Percentiles rank a stretch among this genome's conserved stretches.
Conservation (phyloP, 306 rosid genomes). For the Datisca glomerata region DNA sequence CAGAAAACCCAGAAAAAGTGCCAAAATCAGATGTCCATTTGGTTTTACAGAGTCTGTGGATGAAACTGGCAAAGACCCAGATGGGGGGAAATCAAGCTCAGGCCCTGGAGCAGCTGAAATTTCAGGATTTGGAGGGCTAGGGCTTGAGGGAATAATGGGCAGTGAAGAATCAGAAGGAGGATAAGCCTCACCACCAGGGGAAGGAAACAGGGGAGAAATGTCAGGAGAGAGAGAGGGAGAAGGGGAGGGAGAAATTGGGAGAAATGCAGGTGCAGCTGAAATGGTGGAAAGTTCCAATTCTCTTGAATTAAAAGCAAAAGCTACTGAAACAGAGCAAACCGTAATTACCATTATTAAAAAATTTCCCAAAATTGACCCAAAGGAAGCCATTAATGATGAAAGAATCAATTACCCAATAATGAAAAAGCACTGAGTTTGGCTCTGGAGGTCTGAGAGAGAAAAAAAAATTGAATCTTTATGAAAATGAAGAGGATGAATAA, state of each 20-base stretch:
- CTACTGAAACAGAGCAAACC: slow-evolving; percentile 11
- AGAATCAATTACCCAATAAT: slow-evolving; percentile 1
- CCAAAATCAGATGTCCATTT: slow-evolving; percentile 6
- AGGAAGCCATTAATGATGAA: slow-evolving; percentile 31
- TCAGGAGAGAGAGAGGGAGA: slow-evolving; percentile 34
- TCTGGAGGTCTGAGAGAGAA: background rate
- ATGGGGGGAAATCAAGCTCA: slow-evolving; percentile 22
- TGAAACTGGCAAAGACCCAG: slow-evolving; percentile 23
- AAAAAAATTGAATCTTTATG: background rate
- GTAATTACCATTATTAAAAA: slow-evolving; percentile 11
- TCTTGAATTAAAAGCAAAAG: slow-evolving; percentile 11
- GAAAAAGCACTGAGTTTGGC: background rate
- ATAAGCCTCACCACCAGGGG: slow-evolving; percentile 23
- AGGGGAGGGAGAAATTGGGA: slow-evolving; percentile 22
- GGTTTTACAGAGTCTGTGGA: slow-evolving; percentile 9
- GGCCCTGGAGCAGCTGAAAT: slow-evolving; percentile 18
- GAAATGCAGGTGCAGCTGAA: slow-evolving; percentile 33
- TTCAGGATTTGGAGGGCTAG: slow-evolving; percentile 47
- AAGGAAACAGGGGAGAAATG: slow-evolving; percentile 35
- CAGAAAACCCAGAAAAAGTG: slow-evolving; percentile 10
- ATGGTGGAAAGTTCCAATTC: slow-evolving; percentile 29
- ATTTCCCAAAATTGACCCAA: slow-evolving; percentile 11
- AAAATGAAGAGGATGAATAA: background rate
- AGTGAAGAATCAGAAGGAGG: slow-evolving; percentile 36
- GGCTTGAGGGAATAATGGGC: slow-evolving; percentile 45